Evolutionary conservation across 2,329 filamentous ascomycete genomes (phyloP), one percentile per base, ranked within the genome.

Genomic region (Trichoderma asperellum): DNA sequence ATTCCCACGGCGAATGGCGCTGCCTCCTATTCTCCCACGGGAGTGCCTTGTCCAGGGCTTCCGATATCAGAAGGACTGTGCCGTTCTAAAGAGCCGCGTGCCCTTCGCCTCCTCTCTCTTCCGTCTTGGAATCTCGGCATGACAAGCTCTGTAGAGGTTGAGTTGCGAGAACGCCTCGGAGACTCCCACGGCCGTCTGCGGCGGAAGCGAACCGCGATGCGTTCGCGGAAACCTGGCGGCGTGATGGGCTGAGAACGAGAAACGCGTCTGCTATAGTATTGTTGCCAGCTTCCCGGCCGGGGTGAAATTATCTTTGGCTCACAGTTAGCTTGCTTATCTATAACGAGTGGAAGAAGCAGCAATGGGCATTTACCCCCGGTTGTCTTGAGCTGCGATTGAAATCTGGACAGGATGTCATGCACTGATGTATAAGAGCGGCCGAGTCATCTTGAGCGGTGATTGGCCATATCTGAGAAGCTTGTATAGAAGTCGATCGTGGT

Each of bases 21-120:
- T 32, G 74, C 72, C 34, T 73, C 72, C 43, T 75, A 71, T 14
- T 71, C 72, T 5, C 60, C 72, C 21, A 49, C 65, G 34, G 74
- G 73, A 68, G 73, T 74, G 61, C 73, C 71, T 32, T 71, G 65
- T 34, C 66, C 66, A 60, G 71, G 66, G 21, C 72, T 73, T 57
- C 64, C 69, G 43, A 72, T 68, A 18, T 73, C 73, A 24, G 74
- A 76, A 16, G 73, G 74, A 12, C 73, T 72, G n/a, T 73, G 71
- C 7, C 69, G 72, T 27, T 73, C 71, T 7, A 73, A 75, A 24
- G 77, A 75, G 32, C 79, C 76, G 29, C 76, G 75, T 35, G 77
- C 78, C 61, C 72, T 74, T 37, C 75, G 72, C 62, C 79, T 75
- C 32, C 79, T 73, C 61, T 77, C 74, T 67, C 73, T 77, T 24